Base-by-base conservation (phyloP, 2,329 filamentous ascomycete genomes). In the Penicillium sp. region DNA sequence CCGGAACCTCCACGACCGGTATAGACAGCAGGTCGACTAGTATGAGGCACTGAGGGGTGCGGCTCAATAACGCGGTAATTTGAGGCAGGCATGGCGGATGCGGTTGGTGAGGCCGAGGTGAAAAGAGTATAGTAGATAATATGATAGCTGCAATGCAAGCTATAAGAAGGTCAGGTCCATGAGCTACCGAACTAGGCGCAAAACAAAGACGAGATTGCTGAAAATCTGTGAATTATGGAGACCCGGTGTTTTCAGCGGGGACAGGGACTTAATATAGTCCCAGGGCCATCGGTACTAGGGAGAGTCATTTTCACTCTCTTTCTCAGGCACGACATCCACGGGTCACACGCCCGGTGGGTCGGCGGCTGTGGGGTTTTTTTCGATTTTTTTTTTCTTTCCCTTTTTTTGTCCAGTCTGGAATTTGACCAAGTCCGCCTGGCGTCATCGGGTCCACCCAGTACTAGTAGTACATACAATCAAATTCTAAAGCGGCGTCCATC, bases 41-140 rank as follows among this genome's bases (percentile, higher is more conserved):
- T 64, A 52, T 77, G 73, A 51, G 79, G 77, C 63, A 83, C 77
- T 50, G 83, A 81, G 18, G 84, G 84, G 72, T 87, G 84, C 59
- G 84, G 84, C 68, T 87, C 84, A 70, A 82, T 78, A 68, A 87
- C 79, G 65, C 77, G 78, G 77, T 83, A 84, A 65, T 75, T 71
- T 55, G 70, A 66, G 47, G 66, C 55, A 40, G 75, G 67, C 70
- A 70, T 73, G 54, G 55, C 64, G 48, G 58, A 48, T 48, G 52
- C 55, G 39, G 54, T 47, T 62, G 51, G 29, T 49, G 23, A 23
- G 50, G 48, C 37, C 26, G 46, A 21, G 19, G 34, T 21, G 11
- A 5, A 37, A 9, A 21, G 34, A 37, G 10, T 10, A 19, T 19
- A 6, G 13, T 19, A 13, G 21, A 24, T 42, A n/a, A n/a, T 47